These are phyloP conservation scores for Suillus variegatus DNA, from an alignment of 768 basidiomycete genomes.

Conservation along the genomic window DNA sequence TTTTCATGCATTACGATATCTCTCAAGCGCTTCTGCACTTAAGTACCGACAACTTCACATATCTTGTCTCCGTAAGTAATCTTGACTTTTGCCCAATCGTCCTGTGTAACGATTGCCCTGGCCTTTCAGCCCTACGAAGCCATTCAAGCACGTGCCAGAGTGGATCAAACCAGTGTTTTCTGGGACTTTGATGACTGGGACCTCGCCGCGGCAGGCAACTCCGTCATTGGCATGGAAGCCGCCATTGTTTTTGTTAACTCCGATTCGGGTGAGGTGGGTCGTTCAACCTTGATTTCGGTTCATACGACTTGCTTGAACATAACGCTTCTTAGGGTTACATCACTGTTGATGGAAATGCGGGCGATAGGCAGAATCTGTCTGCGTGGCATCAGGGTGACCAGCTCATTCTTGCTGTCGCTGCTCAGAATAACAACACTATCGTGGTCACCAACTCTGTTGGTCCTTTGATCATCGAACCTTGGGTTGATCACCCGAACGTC, in stretches of 20 bases:
- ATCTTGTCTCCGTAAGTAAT: slow-evolving; percentile 66
- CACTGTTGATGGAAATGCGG: slow-evolving; percentile 56
- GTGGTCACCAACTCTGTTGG: slow-evolving; percentile 83
- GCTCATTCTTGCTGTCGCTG: slow-evolving; percentile 58
- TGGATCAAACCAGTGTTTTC: slow-evolving; percentile 62
- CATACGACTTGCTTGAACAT: background rate
- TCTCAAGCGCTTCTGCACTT: slow-evolving; percentile 16
- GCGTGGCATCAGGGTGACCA: slow-evolving; percentile 39
- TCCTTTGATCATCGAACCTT: slow-evolving; percentile 64
- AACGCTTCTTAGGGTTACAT: slow-evolving; percentile 46
- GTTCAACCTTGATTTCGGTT: background rate
- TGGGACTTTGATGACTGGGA: slow-evolving; percentile 77
- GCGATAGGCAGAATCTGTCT: slow-evolving; percentile 40
- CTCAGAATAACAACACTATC: slow-evolving; percentile 72
- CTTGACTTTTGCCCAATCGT: background rate
- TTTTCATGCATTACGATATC: slow-evolving; percentile 30
- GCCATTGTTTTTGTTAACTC: slow-evolving; percentile 82
- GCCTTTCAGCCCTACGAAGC: slow-evolving; percentile 68
- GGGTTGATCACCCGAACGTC: slow-evolving; percentile 77
- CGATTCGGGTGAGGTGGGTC: slow-evolving; percentile 73
- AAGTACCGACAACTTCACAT: slow-evolving; percentile 73
- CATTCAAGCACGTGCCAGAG: slow-evolving; percentile 70
- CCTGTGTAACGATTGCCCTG: background rate
- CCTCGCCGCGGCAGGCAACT: slow-evolving; percentile 46
- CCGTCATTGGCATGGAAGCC: slow-evolving; percentile 53